Evolutionary conservation across 169 alveolate genomes (phyloP).

Genomic region (Eimeria maxima): DNA sequence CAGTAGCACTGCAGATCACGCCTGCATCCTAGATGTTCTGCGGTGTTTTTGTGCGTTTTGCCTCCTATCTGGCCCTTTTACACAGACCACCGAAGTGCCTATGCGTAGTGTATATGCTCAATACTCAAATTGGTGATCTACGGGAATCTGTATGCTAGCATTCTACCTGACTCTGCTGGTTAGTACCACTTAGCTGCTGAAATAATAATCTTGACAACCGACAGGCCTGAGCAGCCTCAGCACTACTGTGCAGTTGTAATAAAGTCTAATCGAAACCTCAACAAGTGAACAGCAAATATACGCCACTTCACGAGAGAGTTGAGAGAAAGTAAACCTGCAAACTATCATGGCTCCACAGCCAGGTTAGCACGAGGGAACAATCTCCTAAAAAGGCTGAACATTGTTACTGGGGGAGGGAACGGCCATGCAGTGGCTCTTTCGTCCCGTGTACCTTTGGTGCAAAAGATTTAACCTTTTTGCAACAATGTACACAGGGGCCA

Average conservation of each 20-base stretch:
- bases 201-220: background rate
- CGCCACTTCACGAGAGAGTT: no score
- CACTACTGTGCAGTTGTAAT: background rate
- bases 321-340: no score
- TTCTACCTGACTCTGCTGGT: background rate
- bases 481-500: no score
- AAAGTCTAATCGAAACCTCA: background rate
- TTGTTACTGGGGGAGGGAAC: background rate
- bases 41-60: background rate
- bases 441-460: no score
- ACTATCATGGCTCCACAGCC: no score
- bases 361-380: background rate
- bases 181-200: background rate
- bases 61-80: background rate
- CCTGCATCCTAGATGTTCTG: background rate
- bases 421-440: no score
- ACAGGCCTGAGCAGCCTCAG: background rate
- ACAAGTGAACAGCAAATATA: background rate
- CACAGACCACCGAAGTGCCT: background rate
- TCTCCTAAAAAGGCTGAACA: no score
- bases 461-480: no score
- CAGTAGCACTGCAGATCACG: background rate
- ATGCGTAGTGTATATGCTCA: background rate
- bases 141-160: background rate
- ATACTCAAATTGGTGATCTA: background rate